Conservation (phyloP, 2,329 filamentous ascomycete species). For the Paecilomyces variotii region DNA sequence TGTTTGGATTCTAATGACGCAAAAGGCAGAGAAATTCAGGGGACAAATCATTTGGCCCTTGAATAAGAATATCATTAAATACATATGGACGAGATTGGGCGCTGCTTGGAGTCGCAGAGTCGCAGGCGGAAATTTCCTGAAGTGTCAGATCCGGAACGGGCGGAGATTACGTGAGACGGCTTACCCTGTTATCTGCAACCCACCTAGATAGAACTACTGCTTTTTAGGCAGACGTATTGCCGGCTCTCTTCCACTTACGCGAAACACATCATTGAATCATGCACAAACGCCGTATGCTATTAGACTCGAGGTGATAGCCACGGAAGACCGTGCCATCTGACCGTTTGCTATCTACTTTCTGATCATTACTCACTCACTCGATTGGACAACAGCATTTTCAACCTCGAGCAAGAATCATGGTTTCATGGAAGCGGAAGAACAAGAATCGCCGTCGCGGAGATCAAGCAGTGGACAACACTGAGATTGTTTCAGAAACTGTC, state of each 20-base stretch:
- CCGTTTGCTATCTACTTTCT: background rate
- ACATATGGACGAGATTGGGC: too few species aligned
- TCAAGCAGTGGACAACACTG: background rate
- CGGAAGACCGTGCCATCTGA: background rate
- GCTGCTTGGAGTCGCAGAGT: too few species aligned
- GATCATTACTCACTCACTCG: background rate
- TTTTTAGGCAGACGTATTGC: background rate
- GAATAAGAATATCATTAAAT: too few species aligned
- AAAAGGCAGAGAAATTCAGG: too few species aligned
- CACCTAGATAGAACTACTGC: background rate
- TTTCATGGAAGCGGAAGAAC: conserved; percentile 15
- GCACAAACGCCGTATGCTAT: background rate
- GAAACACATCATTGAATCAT: background rate
- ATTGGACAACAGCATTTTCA: conserved; percentile 11
- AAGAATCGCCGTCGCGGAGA: conserved; percentile 8
- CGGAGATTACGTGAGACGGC: background rate
- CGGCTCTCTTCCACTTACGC: background rate
- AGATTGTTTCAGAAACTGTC: conserved; percentile 1
- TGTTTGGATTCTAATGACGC: too few species aligned
- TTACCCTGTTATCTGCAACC: background rate
- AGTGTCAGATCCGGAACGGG: background rate
- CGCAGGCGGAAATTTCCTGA: background rate
- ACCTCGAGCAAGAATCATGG: conserved; percentile 7
- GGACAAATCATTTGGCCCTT: too few species aligned
- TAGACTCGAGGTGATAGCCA: background rate